Base-by-base conservation (phyloP, 768 basidiomycete species). In the Dentipellis fragilis region DNA sequence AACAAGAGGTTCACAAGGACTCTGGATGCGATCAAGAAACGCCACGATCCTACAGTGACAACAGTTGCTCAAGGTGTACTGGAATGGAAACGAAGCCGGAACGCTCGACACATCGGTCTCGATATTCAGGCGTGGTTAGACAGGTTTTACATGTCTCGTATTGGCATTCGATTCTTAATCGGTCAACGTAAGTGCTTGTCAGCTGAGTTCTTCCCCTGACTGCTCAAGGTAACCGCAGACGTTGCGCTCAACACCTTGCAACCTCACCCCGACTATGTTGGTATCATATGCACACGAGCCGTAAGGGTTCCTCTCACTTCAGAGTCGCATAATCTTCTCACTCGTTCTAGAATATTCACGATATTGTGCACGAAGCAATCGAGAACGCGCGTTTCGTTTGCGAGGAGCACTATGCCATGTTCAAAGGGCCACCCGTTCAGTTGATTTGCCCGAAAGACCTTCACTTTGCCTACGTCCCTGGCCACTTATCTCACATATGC, bases 331-430 rank as follows among this genome's bases (percentile, higher is more conserved):
- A 47, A 51, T 48, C 42, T 16, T 38, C 54, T 50, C 59, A 40
- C 59, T 38, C 45, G 34, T 6, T 51, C 37, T 64, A 89, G 82
- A 97, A 93, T 68, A 85, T 99, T 0, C 93, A 93, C 64, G 93
- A 98, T 65, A 96, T 97, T 59, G 86, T 95, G n/a, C 87, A 91
- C 65, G 96, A 99, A 75, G 90, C 95, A 0, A 97, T 98, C 63
- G 95, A 99, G 69, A 98, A 99, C 69, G 93, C 96, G 6, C 83
- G 87, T 16, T 89, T 85, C 66, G 87, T 89, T 22, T 96, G 94
- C 72, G 94, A 96, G 71, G 94, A 97, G 65, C 93, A 97, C 71
- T 89, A 89, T 45, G 67, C 87, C 1, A 87, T 99, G 78, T 95
- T 97, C 81, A 88, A 86, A 63, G 92, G 90, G 1, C 96, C 96